Base-by-base conservation (phyloP, 2,329 filamentous ascomycete species). In the Colletotrichum sp. region DNA sequence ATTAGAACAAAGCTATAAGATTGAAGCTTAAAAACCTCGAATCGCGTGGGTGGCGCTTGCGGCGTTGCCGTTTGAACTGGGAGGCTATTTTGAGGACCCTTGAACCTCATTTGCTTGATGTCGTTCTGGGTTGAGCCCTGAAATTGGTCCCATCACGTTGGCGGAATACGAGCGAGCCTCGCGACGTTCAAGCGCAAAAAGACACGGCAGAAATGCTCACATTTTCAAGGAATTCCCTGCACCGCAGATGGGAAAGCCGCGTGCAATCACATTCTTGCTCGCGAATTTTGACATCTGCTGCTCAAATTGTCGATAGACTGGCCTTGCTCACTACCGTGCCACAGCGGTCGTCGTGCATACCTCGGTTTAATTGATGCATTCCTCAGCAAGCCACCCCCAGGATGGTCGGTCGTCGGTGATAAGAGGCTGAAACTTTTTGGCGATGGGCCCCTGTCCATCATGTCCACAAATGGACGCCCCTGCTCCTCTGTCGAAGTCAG, bases 51-150 rank as follows among this genome's bases (percentile, higher is more conserved):
- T 36, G 63, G 69, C 57, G 44, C 39, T 72, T 26, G 68, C 62
- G 62, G 68, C 30, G 52, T 69, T 69, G 59, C 15, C 65, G 59
- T 76, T 16, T 30, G 30, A 52, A 60, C 21, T 60, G 49, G 64
- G 70, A 52, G 39, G 62, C 34, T 39, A 59, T 21, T 18, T 34
- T 15, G 18, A 69, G n/a, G 9, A 70, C 15, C 57, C 59, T 65
- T 32, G 49, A 69, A 13, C 60, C 66, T 34, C n/a, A 26, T 59
- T 66, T 72, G 36, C 28, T 24, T 49, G 44, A 36, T 34, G n/a
- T 28, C 24, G 16, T 66, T n/a, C 74, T n/a, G 39, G 70, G 70
- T 60, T 76, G 59, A 16, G 65, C 71, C 70, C 62, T 76, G 71
- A 18, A 52, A 9, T 49, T 24, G 30, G 34, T 65, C 21, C 59